Base-by-base conservation (phyloP, 2,329 filamentous ascomycete genomes). In the Botrytis hyacinthi region DNA sequence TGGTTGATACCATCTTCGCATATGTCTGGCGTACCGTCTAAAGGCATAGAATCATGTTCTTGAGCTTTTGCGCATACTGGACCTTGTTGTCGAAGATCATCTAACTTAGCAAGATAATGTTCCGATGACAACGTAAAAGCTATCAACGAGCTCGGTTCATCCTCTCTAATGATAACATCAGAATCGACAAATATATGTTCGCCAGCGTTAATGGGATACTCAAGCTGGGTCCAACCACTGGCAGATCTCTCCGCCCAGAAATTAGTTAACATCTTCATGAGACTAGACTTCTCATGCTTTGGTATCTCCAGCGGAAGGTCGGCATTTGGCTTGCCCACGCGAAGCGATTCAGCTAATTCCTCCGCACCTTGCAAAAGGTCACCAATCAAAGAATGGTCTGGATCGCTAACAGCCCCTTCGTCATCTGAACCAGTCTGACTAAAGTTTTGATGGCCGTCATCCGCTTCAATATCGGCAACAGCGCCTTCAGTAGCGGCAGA, bases 211-310 rank as follows among this genome's bases (percentile, higher is more conserved):
- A 98, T 88, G 4, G 97, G 97, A 79, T 99, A 99, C 72, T 99
- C 96, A 32, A 99, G 87, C 35, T 92, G 89, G 9, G 92, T 88
- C 96, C 96, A 99, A 54, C 95, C 95, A 81, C 94, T 98, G 37
- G 97, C 94, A 66, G 96, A 98, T 71, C 96, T 90, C 83, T 99
- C 97, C 3, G 96, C 97, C 96, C 96, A 99, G 82, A 99, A 99
- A 79, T 95, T 98, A 26, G 94, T 96, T 63, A 99, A 87, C 85
- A 98, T 94, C 81, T 97, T 97, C 89, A 99, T 92, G 76, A 98
- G 85, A 63, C 94, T 98, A 73, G 91, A 95, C 82, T 95, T 96
- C 80, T 98, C 94, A 80, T 98, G 94, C 79, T 94, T 97, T 1
- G 94, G 94, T 20, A 99, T 87, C 78, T 97, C 94, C 16, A 93